Conservation (phyloP, 139 green algal genomes). For the Closterium sp. region DNA sequence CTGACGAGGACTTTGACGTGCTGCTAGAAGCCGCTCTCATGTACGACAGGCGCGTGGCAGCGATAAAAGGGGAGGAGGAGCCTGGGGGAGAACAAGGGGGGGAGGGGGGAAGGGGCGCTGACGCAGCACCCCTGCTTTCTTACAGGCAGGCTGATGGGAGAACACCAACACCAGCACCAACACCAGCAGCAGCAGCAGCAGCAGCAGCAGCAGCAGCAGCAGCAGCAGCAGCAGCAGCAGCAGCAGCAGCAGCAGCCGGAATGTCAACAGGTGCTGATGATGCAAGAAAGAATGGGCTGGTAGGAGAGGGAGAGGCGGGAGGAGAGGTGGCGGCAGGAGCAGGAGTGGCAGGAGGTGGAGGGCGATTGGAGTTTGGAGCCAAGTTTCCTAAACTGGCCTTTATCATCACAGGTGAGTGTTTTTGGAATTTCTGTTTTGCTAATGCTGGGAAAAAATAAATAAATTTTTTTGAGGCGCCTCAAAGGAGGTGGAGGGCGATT, state of each 20-base stretch:
- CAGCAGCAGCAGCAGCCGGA: background rate
- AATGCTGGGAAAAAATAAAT: too few relatives aligned
- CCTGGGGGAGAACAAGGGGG: background rate
- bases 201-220: too few relatives aligned
- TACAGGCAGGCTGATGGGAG: background rate
- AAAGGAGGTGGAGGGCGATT: background rate
- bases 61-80: background rate
- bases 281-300: background rate
- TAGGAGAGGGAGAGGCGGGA: background rate
- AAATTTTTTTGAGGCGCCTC: too few relatives aligned
- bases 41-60: constrained; percentile 52
- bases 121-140: background rate
- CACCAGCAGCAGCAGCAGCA: background rate
- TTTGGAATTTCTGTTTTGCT: too few relatives aligned
- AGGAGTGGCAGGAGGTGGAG: background rate
- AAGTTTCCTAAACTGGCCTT: background rate
- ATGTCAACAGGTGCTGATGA: background rate
- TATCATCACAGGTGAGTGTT: background rate
- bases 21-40: constrained; percentile 69
- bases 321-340: background rate
- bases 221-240: background rate
- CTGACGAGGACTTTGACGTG: constrained; percentile 92
- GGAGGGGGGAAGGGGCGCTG: background rate
- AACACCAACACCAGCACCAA: background rate
- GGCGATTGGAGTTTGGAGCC: background rate